Conservation (phyloP, 306 rosid genomes). For the Luffa acutangula region DNA sequence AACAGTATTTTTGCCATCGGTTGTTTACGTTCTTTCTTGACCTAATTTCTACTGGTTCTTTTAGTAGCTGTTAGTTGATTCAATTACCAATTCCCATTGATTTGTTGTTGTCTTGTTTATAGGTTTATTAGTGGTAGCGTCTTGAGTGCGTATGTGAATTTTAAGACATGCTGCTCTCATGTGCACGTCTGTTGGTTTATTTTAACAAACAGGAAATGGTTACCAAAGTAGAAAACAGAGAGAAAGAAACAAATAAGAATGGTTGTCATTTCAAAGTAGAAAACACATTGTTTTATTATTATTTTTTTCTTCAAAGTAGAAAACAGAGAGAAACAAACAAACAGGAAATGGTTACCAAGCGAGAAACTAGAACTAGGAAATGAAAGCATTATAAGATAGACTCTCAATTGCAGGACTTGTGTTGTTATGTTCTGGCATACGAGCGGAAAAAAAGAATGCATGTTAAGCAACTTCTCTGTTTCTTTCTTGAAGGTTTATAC, state of each 20-base stretch:
- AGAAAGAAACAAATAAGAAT: background rate
- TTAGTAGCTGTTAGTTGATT: background rate
- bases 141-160: background rate
- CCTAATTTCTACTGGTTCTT: background rate
- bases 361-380: background rate
- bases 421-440: background rate
- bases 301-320: background rate
- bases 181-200: background rate
- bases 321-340: background rate
- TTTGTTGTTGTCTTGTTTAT: background rate
- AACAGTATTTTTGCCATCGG: background rate
- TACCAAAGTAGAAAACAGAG: background rate
- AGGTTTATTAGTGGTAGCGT: background rate
- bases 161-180: background rate
- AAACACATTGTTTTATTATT: background rate
- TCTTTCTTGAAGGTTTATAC: slow-evolving; percentile 61
- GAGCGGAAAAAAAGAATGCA: background rate
- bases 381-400: background rate
- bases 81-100: background rate
- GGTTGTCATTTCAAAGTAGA: background rate
- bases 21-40: background rate
- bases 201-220: background rate
- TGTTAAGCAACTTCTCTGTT: background rate
- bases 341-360: background rate
- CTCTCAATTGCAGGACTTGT: background rate